Conservation (phyloP, 1,284 basidiomycete species). For the Cutaneotrichosporon sp. region DNA sequence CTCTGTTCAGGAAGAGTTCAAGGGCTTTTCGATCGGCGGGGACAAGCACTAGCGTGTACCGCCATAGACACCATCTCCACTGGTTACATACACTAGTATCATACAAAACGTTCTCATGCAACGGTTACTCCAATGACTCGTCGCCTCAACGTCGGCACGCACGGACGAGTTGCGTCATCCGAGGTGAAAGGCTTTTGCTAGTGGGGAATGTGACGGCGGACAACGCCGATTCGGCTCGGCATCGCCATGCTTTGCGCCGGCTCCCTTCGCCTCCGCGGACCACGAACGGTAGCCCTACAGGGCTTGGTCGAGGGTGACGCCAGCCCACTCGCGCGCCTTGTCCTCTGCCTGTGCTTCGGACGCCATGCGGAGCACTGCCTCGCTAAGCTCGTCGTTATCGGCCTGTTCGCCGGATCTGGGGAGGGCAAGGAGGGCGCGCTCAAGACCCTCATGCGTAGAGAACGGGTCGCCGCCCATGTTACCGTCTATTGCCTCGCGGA, state of each 20-base stretch:
- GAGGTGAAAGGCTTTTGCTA: no score
- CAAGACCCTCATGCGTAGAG: constrained; percentile 17
- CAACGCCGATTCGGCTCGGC: no score
- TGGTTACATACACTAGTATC: no score
- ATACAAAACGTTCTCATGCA: no score
- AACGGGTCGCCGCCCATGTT: constrained; percentile 8
- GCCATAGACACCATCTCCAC: no score
- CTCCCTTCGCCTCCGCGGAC: no score
- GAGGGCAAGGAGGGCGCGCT: constrained; percentile 20
- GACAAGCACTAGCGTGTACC: not conserved
- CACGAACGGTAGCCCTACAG: not conserved
- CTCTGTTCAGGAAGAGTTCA: constrained; percentile 65
- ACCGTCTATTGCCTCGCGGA: constrained; percentile 10
- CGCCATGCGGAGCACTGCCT: constrained; percentile 20
- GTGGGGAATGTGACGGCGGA: no score
- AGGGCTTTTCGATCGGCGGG: constrained; percentile 30
- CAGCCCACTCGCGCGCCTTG: constrained; percentile 15
- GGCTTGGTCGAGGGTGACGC: not conserved
- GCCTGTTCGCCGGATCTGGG: constrained; percentile 9
- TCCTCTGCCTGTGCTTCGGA: constrained; percentile 2
- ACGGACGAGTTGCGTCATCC: no score
- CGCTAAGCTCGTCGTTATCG: constrained; percentile 7
- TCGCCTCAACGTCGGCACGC: no score
- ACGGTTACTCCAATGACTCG: no score
- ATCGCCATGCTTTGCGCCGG: no score